A percentile compares a stretch with the other conserved stretches of the same genome.
These are phyloP conservation scores for Ustulina deusta DNA, from an alignment of 2,329 filamentous ascomycete genomes.

Conservation along the genomic window DNA sequence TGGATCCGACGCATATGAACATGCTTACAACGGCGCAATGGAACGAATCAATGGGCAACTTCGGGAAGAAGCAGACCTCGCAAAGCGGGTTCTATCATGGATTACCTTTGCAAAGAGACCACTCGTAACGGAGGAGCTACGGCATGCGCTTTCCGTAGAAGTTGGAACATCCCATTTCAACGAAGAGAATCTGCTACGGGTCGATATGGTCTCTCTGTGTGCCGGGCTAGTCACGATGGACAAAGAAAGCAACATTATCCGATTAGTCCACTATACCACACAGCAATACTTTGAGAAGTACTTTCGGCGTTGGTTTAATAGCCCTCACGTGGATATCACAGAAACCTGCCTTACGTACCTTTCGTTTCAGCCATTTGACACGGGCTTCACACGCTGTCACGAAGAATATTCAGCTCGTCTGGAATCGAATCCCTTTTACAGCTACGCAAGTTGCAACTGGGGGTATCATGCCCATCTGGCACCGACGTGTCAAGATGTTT, in stretches of 20 bases:
- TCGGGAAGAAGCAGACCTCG: constrained; percentile 50
- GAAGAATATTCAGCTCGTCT: too few relatives aligned
- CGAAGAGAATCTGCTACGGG: constrained; percentile 50
- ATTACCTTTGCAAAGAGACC: constrained; percentile 54
- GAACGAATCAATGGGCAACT: constrained; percentile 57
- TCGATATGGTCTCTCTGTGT: constrained; percentile 55
- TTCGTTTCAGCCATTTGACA: too few relatives aligned
- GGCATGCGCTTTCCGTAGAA: constrained; percentile 57
- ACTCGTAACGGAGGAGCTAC: constrained; percentile 53
- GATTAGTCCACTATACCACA: constrained; percentile 60
- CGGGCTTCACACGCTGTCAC: too few relatives aligned
- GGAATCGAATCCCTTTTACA: too few relatives aligned
- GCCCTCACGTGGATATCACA: too few relatives aligned
- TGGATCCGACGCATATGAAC: constrained; percentile 51
- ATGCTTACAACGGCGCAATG: constrained; percentile 58
- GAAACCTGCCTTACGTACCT: constrained; percentile 20
- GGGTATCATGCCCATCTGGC: too few relatives aligned
- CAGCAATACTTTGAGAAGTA: constrained; percentile 58
- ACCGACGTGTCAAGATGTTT: too few relatives aligned
- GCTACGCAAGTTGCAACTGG: too few relatives aligned
- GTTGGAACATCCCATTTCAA: constrained; percentile 47
- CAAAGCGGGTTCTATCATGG: constrained; percentile 56
- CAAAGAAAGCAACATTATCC: constrained; percentile 53
- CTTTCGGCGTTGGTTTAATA: background rate
- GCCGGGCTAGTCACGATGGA: constrained; percentile 58